phyloP scores from a whole-genome alignment of 1,284 basidiomycete species.

The Tremellales sp. region DNA sequence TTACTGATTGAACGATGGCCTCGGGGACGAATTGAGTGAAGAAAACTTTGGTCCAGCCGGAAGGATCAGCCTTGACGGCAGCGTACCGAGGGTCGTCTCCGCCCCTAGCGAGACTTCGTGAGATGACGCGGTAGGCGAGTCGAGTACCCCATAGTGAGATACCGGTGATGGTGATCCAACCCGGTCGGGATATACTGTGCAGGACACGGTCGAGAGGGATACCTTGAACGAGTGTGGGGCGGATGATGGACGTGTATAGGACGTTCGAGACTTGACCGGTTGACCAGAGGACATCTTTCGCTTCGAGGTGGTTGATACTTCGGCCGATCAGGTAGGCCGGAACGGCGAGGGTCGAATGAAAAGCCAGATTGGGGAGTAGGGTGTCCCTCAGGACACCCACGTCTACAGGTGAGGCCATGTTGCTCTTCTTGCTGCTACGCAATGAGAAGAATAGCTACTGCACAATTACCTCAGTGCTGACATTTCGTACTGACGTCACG shows the following conservation, averaged over 20 bases:
- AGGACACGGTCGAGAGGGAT: slow-evolving; percentile 12
- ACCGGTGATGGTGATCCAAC: slow-evolving; percentile 19
- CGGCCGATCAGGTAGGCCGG: slow-evolving; percentile 17
- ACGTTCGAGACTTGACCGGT: slow-evolving; percentile 17
- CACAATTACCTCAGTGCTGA: too few species aligned
- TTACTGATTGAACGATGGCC: slow-evolving; percentile 21
- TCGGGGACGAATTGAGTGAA: slow-evolving; percentile 16
- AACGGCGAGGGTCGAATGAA: slow-evolving; percentile 18
- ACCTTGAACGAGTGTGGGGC: slow-evolving; percentile 5
- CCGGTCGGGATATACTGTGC: slow-evolving; percentile 11
- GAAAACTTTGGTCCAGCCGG: slow-evolving; percentile 15
- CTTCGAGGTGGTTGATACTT: slow-evolving; percentile 6
- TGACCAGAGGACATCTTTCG: slow-evolving; percentile 24
- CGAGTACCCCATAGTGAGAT: slow-evolving; percentile 21
- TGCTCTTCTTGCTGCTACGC: too few species aligned
- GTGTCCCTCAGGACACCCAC: slow-evolving; percentile 21
- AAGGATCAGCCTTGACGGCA: slow-evolving; percentile 6
- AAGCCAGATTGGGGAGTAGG: slow-evolving; percentile 19
- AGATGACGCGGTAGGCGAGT: slow-evolving; percentile 20
- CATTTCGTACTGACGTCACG: too few species aligned
- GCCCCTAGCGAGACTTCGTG: slow-evolving; percentile 7
- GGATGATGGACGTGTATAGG: slow-evolving; percentile 20
- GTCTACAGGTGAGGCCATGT: background rate
- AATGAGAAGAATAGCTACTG: too few species aligned
- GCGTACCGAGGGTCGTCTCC: slow-evolving; percentile 23